phyloP scores from a whole-genome alignment of 495 filamentous ascomycete genomes.

The Penicillium taxi region DNA sequence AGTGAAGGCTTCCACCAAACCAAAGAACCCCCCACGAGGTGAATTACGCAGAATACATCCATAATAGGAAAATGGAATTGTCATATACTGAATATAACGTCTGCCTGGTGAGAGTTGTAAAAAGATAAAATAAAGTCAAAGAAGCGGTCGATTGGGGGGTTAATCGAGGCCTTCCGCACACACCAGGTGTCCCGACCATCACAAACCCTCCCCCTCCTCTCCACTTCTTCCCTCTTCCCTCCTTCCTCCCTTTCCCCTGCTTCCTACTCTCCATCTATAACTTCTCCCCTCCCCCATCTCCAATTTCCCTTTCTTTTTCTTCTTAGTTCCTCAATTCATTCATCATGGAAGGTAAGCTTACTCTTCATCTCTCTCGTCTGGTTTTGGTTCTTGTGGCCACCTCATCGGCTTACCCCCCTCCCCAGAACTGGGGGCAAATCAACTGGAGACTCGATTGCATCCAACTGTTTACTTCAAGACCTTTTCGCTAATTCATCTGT shows the following conservation, averaged over 20 bases:
- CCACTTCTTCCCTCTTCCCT: constrained; percentile 26
- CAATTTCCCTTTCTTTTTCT: constrained; percentile 35
- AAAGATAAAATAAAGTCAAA: constrained; percentile 1
- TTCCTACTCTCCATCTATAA: constrained; percentile 20
- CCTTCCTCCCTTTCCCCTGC: constrained; percentile 20
- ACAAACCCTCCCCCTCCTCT: constrained; percentile 25
- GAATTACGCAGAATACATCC: neutral
- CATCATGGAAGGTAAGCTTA: constrained; percentile 83
- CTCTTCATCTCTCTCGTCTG: constrained; percentile 24
- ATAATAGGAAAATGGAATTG: neutral
- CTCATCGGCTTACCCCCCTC: constrained; percentile 26
- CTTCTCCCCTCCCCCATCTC: constrained; percentile 16
- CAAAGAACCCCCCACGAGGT: neutral
- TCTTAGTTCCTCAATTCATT: constrained; percentile 29
- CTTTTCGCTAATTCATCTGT: constrained; percentile 44
- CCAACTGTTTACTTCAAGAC: neutral
- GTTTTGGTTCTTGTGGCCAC: constrained; percentile 23
- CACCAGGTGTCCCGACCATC: constrained; percentile 28
- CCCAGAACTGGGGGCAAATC: constrained; percentile 6
- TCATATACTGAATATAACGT: too few relatives aligned
- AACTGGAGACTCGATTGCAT: neutral
- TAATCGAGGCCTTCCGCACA: constrained; percentile 17
- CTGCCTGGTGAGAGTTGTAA: too few relatives aligned
- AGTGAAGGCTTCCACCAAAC: too few relatives aligned
- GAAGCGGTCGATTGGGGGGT: constrained; percentile 10